phyloP scores from a whole-genome alignment of 257 asterid genomes.

The Leonotis leonurus region DNA sequence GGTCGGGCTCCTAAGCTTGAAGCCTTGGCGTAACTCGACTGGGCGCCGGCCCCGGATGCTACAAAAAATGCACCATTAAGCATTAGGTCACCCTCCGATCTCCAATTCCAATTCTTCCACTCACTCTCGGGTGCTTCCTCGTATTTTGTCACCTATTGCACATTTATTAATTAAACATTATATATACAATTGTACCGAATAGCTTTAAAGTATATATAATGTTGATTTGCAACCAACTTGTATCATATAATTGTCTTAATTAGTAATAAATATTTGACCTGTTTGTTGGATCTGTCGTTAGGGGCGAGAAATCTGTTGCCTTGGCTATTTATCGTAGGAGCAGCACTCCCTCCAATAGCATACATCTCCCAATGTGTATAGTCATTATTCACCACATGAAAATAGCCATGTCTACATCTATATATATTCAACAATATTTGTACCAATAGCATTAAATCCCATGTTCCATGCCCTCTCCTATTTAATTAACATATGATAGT shows the following conservation, averaged over 20 bases:
- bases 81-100: conserved; percentile 59
- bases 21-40: conserved; percentile 54
- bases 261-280: conserved; percentile 15
- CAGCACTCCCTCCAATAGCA: conserved; percentile 50
- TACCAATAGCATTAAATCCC: not conserved
- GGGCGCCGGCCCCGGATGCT: conserved; percentile 39
- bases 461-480: not conserved
- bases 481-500: not conserved
- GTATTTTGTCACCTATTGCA: conserved; percentile 45
- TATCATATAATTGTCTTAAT: not conserved
- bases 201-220: no score
- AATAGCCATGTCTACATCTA: conserved; percentile 49
- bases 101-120: conserved; percentile 67
- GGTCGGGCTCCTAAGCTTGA: conserved; percentile 60
- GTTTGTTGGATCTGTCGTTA: conserved; percentile 30
- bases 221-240: not conserved
- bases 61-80: conserved; percentile 55
- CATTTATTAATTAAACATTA: not conserved
- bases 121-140: conserved; percentile 48
- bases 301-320: conserved; percentile 56
- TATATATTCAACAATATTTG: conserved; percentile 8
- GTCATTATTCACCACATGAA: conserved; percentile 55
- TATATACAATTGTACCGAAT: no score
- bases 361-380: conserved; percentile 56
- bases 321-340: conserved; percentile 47